Evolutionary conservation across 768 basidiomycete species (phyloP).

Genomic region (Suillus plorans): DNA sequence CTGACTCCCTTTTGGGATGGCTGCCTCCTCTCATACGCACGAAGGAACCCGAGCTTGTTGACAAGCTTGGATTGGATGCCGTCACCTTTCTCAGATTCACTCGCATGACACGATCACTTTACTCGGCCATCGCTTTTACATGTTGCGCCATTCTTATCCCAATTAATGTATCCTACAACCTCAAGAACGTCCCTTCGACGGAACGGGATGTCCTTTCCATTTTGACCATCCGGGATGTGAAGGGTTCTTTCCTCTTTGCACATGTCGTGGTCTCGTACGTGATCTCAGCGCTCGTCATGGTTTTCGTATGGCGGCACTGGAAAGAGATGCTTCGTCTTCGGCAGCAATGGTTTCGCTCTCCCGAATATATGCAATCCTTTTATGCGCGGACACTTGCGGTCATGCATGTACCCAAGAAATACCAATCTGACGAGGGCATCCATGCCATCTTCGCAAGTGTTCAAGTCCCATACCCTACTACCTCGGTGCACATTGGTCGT

Average conservation of each 20-base stretch:
- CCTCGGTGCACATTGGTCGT: slow-evolving; percentile 86
- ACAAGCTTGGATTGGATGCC: slow-evolving; percentile 90
- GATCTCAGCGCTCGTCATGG: slow-evolving; percentile 73
- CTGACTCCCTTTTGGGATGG: slow-evolving; percentile 86
- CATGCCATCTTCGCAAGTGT: slow-evolving; percentile 69
- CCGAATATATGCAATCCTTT: slow-evolving; percentile 86
- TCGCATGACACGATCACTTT: slow-evolving; percentile 77
- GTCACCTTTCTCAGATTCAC: slow-evolving; percentile 91
- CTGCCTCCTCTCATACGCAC: slow-evolving; percentile 79
- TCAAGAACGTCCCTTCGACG: slow-evolving; percentile 53
- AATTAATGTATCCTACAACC: slow-evolving; percentile 83
- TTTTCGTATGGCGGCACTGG: slow-evolving; percentile 75
- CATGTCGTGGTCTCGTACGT: slow-evolving; percentile 84
- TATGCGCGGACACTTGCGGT: slow-evolving; percentile 91
- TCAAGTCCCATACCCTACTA: slow-evolving; percentile 86
- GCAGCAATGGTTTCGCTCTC: slow-evolving; percentile 84
- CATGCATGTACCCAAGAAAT: slow-evolving; percentile 73
- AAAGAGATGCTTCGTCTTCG: slow-evolving; percentile 75
- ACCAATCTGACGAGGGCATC: slow-evolving; percentile 85
- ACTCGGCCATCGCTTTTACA: slow-evolving; percentile 60
- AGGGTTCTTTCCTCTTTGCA: slow-evolving; percentile 70
- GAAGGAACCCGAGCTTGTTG: slow-evolving; percentile 85
- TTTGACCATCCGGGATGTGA: slow-evolving; percentile 84
- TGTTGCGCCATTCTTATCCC: slow-evolving; percentile 79
- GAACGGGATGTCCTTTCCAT: slow-evolving; percentile 68